Base-by-base conservation (phyloP, 2,329 filamentous ascomycete species). In the Furcasterigmium sp. region DNA sequence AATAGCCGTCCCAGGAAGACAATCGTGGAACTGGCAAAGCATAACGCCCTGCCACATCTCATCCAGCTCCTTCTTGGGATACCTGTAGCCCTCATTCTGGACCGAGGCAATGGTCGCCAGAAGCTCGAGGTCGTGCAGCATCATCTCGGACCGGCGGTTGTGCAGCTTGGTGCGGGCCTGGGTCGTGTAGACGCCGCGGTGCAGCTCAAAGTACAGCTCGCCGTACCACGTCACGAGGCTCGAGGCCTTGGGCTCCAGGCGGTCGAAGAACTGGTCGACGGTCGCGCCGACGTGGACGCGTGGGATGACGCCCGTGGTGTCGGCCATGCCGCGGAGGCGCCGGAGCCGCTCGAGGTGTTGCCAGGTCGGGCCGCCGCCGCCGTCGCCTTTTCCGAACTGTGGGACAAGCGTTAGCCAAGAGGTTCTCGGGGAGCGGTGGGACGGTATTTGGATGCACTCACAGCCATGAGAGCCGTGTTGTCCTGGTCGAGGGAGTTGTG, bases 361-460 rank as follows among this genome's bases (percentile, higher is more conserved):
- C 73, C 86, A 95, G 3, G 91, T 97, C 26, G 93, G 93, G 2
- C 93, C 93, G 53, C 93, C 93, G 42, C 93, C 93, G 41, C 93
- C 93, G 53, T 98, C 93, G 44, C 93, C 93, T 64, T 97, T 96
- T 42, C 93, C 93, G 60, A 96, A 98, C n/a, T n/a, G n/a, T n/a
- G n/a, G n/a, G n/a, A n/a, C n/a, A n/a, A n/a, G n/a, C n/a, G n/a
- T n/a, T n/a, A n/a, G n/a, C n/a, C n/a, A n/a, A n/a, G n/a, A n/a
- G n/a, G n/a, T n/a, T n/a, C n/a, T n/a, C n/a, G n/a, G n/a, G n/a
- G n/a, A n/a, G n/a, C n/a, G n/a, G n/a, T n/a, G n/a, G n/a, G n/a
- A n/a, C n/a, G n/a, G n/a, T n/a, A n/a, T n/a, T n/a, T n/a, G n/a
- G n/a, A n/a, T n/a, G n/a, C n/a, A n/a, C n/a, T n/a, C n/a, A n/a